A percentile compares a stretch with the other conserved stretches of the same genome.
These are phyloP conservation scores for Cornus florida DNA, from an alignment of 148 eudicot genomes.

Conservation along the genomic window DNA sequence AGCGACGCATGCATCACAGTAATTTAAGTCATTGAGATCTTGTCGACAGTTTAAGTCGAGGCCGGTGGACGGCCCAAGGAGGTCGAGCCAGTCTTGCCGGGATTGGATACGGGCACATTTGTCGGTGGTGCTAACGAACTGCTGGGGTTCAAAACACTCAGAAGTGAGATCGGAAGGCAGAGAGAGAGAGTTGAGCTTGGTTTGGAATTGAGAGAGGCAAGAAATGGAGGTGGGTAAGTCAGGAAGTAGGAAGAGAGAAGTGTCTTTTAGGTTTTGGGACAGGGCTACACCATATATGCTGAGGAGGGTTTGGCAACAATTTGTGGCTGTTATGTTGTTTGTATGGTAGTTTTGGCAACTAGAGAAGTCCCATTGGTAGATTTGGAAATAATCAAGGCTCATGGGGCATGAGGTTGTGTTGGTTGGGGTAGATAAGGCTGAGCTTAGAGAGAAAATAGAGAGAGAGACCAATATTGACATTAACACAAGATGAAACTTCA, in stretches of 20 bases:
- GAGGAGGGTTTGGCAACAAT: background rate
- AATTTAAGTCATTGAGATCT: background rate
- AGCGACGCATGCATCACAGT: background rate
- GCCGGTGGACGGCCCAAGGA: background rate
- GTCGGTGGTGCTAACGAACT: background rate
- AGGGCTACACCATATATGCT: background rate
- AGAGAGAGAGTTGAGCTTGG: background rate
- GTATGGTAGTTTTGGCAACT: background rate
- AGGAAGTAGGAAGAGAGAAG: background rate
- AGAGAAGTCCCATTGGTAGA: background rate
- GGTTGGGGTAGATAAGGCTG: background rate
- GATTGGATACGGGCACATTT: background rate
- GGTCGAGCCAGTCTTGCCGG: background rate
- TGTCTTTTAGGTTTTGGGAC: background rate
- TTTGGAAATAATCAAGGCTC: background rate
- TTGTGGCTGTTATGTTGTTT: background rate
- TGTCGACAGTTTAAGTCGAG: background rate
- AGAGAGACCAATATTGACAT: no score
- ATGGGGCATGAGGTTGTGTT: conserved; percentile 6
- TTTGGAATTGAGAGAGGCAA: background rate
- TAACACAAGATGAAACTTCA: no score
- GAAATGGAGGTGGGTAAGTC: background rate
- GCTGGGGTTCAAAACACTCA: background rate
- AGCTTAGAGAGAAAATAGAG: background rate
- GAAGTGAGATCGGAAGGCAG: background rate